Evolutionary conservation across 169 alveolate genomes (phyloP).

Genomic region (Besnoitia besnoiti): DNA sequence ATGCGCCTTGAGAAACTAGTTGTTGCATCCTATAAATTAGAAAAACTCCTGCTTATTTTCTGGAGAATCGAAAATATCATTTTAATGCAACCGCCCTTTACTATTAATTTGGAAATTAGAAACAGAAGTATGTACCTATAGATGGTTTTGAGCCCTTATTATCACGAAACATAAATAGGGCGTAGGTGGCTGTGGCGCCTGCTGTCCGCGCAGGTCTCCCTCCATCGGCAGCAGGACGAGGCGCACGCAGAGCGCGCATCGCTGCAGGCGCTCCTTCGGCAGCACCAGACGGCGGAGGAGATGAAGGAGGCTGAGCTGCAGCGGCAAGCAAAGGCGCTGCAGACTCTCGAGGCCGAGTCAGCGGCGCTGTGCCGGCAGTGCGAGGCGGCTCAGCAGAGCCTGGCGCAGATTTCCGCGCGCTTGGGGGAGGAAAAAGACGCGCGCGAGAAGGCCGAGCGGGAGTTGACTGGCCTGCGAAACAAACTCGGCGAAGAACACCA

Average conservation of each 20-base stretch:
- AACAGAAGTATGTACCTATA: no score
- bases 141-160: no score
- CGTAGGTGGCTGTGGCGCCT: no score
- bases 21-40: no score
- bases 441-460: conserved; percentile 24
- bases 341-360: neutral
- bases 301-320: conserved; percentile 19
- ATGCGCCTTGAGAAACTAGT: no score
- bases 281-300: conserved; percentile 26
- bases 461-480: conserved; percentile 36
- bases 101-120: no score
- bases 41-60: no score
- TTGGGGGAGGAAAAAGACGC: conserved; percentile 40
- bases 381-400: conserved; percentile 25
- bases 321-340: neutral
- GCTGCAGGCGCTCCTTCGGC: conserved; percentile 53
- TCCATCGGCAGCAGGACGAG: neutral
- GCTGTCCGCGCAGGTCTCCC: neutral
- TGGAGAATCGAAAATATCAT: no score
- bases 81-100: no score
- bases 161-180: no score
- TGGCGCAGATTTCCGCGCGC: conserved; percentile 5
- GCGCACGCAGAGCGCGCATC: conserved; percentile 6
- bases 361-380: conserved; percentile 13
- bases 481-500: neutral